A percentile compares a stretch with the other conserved stretches of the same genome.
phyloP scores from a whole-genome alignment of 768 basidiomycete species.

The Suillus alpinus region DNA sequence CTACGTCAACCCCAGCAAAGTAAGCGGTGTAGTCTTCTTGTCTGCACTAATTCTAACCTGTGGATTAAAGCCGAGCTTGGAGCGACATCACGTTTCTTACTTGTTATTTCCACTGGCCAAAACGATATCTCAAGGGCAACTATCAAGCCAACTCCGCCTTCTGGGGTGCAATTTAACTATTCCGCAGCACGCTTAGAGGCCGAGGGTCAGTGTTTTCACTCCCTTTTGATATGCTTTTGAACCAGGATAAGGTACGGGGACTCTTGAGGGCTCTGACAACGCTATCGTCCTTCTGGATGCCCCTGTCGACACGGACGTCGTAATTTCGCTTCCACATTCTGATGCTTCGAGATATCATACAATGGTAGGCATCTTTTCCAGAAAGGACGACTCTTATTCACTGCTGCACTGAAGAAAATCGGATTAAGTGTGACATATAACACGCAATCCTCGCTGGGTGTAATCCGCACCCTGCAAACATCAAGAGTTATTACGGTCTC shows the following conservation, averaged over 20 bases:
- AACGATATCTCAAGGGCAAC: slow-evolving; percentile 58
- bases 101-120: slow-evolving; percentile 64
- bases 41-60: slow-evolving; percentile 4
- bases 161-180: slow-evolving; percentile 47
- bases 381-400: slow-evolving; percentile 3
- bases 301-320: slow-evolving; percentile 41
- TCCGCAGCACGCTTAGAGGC: slow-evolving; percentile 40
- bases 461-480: slow-evolving; percentile 52
- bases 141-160: slow-evolving; percentile 53
- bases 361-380: slow-evolving; percentile 46
- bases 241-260: slow-evolving; percentile 15
- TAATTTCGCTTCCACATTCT: slow-evolving; percentile 62
- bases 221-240: slow-evolving; percentile 10
- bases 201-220: slow-evolving; percentile 24
- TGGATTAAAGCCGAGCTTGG: slow-evolving; percentile 61
- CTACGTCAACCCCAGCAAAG: slow-evolving; percentile 53
- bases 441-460: slow-evolving; percentile 49
- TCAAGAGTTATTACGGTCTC: slow-evolving; percentile 60
- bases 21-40: slow-evolving; percentile 22
- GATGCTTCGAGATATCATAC: slow-evolving; percentile 59
- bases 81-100: slow-evolving; percentile 47
- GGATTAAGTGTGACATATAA: slow-evolving; percentile 65
- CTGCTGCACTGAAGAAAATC: slow-evolving; percentile 55
- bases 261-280: slow-evolving; percentile 39
- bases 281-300: slow-evolving; percentile 48